Percentiles rank a stretch among this genome's conserved stretches.
phyloP scores from a whole-genome alignment of 345 rosid genomes.

The Eutrema heterophyllum region DNA sequence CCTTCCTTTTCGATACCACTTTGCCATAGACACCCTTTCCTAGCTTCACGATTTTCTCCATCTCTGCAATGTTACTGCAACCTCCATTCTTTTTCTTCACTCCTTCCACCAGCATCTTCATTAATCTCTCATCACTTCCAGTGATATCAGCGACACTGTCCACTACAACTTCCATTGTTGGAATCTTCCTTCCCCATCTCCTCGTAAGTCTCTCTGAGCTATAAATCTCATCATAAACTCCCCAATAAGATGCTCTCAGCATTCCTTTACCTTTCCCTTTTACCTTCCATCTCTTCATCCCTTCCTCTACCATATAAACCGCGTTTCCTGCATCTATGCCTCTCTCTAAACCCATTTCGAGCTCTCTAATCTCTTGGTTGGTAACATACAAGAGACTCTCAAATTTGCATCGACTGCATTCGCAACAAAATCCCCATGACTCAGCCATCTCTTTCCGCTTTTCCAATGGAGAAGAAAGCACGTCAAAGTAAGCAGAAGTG shows the following conservation, averaged over 20 bases:
- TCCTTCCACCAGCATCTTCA: slow-evolving; percentile 43
- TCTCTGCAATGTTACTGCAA: slow-evolving; percentile 33
- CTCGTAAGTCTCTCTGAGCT: slow-evolving; percentile 48
- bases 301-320: slow-evolving; percentile 60
- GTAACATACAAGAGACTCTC: slow-evolving; percentile 42
- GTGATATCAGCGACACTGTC: slow-evolving; percentile 50
- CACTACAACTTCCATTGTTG: slow-evolving; percentile 41
- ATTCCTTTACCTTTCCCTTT: slow-evolving; percentile 74
- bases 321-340: slow-evolving; percentile 55
- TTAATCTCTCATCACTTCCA: slow-evolving; percentile 68
- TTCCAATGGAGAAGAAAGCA: slow-evolving; percentile 38
- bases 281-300: slow-evolving; percentile 60
- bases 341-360: slow-evolving; percentile 49
- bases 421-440: slow-evolving; percentile 70
- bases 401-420: slow-evolving; percentile 61
- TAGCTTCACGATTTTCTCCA: slow-evolving; percentile 47
- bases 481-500: slow-evolving; percentile 64
- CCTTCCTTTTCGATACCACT: slow-evolving; percentile 60
- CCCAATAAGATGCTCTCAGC: slow-evolving; percentile 82
- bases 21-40: slow-evolving; percentile 75
- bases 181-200: slow-evolving; percentile 74
- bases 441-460: slow-evolving; percentile 60
- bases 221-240: slow-evolving; percentile 48
- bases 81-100: slow-evolving; percentile 38
- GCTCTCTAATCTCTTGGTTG: slow-evolving; percentile 52